Conservation (phyloP, 2,329 filamentous ascomycete genomes). For the Nannizziopsis barbatae region DNA sequence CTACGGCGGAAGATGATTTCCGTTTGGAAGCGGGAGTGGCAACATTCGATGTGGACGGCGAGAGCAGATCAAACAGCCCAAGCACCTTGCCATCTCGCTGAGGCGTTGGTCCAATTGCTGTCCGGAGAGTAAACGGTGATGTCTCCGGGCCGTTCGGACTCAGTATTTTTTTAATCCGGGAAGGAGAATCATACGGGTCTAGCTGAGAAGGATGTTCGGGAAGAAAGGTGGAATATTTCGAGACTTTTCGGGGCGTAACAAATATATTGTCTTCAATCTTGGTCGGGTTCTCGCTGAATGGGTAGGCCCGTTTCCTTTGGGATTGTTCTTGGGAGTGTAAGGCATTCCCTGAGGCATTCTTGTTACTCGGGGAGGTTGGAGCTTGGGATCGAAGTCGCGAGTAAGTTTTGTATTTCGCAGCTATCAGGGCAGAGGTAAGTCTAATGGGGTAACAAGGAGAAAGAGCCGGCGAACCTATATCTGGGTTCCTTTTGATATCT, state of each 20-base stretch:
- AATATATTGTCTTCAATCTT: slow-evolving; percentile 8
- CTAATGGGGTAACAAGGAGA: background rate
- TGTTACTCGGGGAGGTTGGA: background rate
- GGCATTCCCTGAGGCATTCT: slow-evolving; percentile 24
- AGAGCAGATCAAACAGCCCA: slow-evolving; percentile 39
- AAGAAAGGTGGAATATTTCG: slow-evolving; percentile 16
- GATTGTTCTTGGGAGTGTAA: slow-evolving; percentile 13
- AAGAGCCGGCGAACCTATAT: slow-evolving; percentile 29
- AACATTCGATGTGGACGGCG: slow-evolving; percentile 29
- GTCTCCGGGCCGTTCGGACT: slow-evolving; percentile 16
- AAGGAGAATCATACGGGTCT: slow-evolving; percentile 38
- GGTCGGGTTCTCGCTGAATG: slow-evolving; percentile 17
- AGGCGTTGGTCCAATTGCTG: slow-evolving; percentile 39
- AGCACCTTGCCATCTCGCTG: slow-evolving; percentile 40
- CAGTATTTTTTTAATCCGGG: slow-evolving; percentile 23
- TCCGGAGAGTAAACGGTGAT: slow-evolving; percentile 28
- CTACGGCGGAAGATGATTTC: background rate
- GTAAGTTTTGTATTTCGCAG: slow-evolving; percentile 41
- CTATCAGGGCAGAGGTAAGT: slow-evolving; percentile 18
- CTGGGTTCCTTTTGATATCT: slow-evolving; percentile 39
- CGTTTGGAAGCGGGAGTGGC: slow-evolving; percentile 17
- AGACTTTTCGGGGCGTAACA: slow-evolving; percentile 30
- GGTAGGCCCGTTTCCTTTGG: slow-evolving; percentile 19
- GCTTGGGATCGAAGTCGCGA: slow-evolving; percentile 29
- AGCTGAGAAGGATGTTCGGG: slow-evolving; percentile 31